phyloP scores from a whole-genome alignment of 805 yeast genomes.

The Pichia heedii region DNA sequence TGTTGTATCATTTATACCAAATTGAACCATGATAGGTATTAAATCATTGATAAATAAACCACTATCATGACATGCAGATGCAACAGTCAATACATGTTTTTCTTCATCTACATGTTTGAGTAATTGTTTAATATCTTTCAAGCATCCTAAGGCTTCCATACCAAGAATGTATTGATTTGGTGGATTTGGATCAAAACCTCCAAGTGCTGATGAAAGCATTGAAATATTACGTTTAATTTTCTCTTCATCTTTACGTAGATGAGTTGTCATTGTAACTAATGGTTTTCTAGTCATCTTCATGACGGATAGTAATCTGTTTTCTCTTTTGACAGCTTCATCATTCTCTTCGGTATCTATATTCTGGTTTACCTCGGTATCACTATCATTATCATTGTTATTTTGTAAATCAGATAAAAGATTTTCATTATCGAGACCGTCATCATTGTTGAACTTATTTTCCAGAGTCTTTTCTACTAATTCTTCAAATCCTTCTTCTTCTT shows the following conservation, averaged over 20 bases:
- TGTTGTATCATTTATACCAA: constrained; percentile 13
- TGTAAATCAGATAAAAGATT: constrained; percentile 4
- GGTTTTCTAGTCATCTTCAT: constrained; percentile 7
- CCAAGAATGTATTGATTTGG: constrained; percentile 59
- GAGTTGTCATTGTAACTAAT: neutral
- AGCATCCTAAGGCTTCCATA: constrained; percentile 77
- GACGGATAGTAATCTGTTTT: constrained; percentile 1
- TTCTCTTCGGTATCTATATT: constrained; percentile 1
- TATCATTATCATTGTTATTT: constrained; percentile 2
- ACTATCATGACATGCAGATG: constrained; percentile 77
- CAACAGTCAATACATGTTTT: constrained; percentile 65
- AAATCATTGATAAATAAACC: constrained; percentile 68
- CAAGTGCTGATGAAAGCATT: constrained; percentile 77
- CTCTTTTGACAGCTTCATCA: constrained; percentile 1
- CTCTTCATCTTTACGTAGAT: constrained; percentile 18
- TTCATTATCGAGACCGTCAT: constrained; percentile 7
- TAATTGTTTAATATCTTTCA: constrained; percentile 86
- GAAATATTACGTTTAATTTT: constrained; percentile 65
- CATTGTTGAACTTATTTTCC: neutral
- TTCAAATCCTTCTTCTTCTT: constrained; percentile 15
- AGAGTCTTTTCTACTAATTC: constrained; percentile 12
- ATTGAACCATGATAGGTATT: constrained; percentile 57
- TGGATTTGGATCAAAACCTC: constrained; percentile 68
- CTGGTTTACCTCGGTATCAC: neutral
- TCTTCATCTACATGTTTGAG: constrained; percentile 73